Evolutionary conservation across 352 stramenopile species (phyloP).

Genomic region (Phytophthora constricta): DNA sequence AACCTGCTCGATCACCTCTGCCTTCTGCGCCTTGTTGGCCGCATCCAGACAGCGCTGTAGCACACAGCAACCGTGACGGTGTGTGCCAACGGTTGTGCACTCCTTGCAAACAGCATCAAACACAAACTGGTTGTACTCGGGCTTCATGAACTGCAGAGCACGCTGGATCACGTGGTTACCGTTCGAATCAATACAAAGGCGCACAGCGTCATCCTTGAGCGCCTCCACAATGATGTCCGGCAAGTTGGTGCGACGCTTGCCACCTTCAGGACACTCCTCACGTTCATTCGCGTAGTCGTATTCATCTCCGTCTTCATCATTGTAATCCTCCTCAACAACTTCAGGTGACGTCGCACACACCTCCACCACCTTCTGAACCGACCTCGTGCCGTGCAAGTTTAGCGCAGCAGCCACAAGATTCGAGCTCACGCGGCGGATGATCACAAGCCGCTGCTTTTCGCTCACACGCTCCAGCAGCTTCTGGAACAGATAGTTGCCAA

Average conservation of each 20-base stretch:
- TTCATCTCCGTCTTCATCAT: constrained; percentile 49
- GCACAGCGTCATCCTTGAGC: constrained; percentile 94
- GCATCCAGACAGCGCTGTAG: constrained; percentile 97
- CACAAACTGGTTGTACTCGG: constrained; percentile 96
- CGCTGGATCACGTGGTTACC: constrained; percentile 98
- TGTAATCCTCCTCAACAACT: constrained; percentile 60
- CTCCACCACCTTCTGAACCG: constrained; percentile 99
- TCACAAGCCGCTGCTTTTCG: constrained; percentile 89
- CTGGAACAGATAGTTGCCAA: constrained; percentile 99
- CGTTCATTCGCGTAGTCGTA: constrained; percentile 30
- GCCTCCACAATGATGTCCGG: constrained; percentile 94
- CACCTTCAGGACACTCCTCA: constrained; percentile 28
- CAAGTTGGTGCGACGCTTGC: constrained; percentile 42
- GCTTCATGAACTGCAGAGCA: constrained; percentile 94
- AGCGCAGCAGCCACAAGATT: constrained; percentile 96
- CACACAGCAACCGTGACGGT: constrained; percentile 98
- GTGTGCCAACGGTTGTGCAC: constrained; percentile 95
- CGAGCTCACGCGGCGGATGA: constrained; percentile 93
- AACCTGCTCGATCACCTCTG: constrained; percentile 92
- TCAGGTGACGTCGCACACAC: constrained; percentile 89
- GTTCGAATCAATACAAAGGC: constrained; percentile 97
- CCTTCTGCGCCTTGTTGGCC: constrained; percentile 88
- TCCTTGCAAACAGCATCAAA: constrained; percentile 97
- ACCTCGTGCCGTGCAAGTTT: constrained; percentile 98
- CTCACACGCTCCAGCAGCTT: constrained; percentile 97